A percentile compares a stretch with the other conserved stretches of the same genome.
Evolutionary conservation across 768 basidiomycete species (phyloP).

Genomic region (Leccinum pellstonianum): DNA sequence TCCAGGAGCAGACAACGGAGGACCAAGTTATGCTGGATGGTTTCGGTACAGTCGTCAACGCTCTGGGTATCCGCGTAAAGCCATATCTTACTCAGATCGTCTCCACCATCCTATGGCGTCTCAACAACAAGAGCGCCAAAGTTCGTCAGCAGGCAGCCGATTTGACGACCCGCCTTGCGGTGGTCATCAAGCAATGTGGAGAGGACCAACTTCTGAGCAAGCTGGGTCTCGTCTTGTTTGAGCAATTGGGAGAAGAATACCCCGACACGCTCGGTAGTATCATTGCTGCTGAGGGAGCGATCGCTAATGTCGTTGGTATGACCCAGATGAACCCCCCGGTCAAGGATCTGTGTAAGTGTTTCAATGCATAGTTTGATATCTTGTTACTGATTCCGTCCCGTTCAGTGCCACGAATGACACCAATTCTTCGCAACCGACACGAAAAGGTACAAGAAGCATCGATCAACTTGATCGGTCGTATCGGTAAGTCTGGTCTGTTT

Average conservation of each 20-base stretch:
- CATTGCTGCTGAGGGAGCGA: slow-evolving; percentile 97
- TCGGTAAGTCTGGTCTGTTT: slow-evolving; percentile 42
- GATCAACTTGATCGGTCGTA: slow-evolving; percentile 99
- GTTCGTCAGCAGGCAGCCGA: slow-evolving; percentile 99
- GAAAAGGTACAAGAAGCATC: slow-evolving; percentile 99
- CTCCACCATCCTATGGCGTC: slow-evolving; percentile 97
- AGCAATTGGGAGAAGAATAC: slow-evolving; percentile 98
- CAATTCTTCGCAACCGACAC: slow-evolving; percentile 98
- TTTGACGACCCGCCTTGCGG: slow-evolving; percentile 89
- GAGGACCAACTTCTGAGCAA: slow-evolving; percentile 96
- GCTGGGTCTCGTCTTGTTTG: slow-evolving; percentile 94
- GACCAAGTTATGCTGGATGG: slow-evolving; percentile 99
- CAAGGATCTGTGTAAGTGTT: slow-evolving; percentile 89
- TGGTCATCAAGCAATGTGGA: slow-evolving; percentile 98
- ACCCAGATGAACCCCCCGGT: slow-evolving; percentile 99
- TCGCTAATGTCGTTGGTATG: slow-evolving; percentile 99
- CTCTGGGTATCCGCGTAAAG: slow-evolving; percentile 94
- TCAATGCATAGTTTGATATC: not conserved
- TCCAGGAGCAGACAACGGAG: slow-evolving; percentile 99
- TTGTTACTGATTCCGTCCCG: slow-evolving; percentile 3
- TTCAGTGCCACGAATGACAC: slow-evolving; percentile 97
- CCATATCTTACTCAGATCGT: slow-evolving; percentile 99
- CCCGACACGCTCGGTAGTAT: slow-evolving; percentile 99
- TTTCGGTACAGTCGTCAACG: slow-evolving; percentile 96
- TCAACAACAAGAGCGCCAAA: slow-evolving; percentile 99